These are phyloP conservation scores for Niveomyces coronatus DNA, from an alignment of 2,329 filamentous ascomycete genomes.

Conservation along the genomic window DNA sequence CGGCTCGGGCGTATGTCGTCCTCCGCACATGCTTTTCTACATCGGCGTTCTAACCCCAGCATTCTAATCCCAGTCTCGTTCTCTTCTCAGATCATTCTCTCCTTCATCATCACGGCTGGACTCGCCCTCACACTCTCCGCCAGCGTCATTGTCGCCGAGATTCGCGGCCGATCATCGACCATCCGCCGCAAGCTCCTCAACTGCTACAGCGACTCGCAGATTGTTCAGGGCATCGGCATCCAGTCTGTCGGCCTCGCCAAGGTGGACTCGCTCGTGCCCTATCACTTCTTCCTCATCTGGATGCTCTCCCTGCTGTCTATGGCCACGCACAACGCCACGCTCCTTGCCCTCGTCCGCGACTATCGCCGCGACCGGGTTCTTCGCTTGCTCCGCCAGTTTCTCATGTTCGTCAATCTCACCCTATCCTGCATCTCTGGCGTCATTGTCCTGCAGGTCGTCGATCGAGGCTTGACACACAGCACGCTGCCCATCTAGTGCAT, in stretches of 20 bases:
- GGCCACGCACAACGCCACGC: constrained; percentile 53
- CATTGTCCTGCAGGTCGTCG: constrained; percentile 45
- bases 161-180: constrained; percentile 35
- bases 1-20: constrained; percentile 38
- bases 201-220: constrained; percentile 57
- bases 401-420: constrained; percentile 56
- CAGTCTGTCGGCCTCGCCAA: constrained; percentile 53
- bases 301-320: constrained; percentile 55
- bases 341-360: constrained; percentile 55
- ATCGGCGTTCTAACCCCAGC: not conserved
- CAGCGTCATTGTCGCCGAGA: constrained; percentile 46
- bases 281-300: constrained; percentile 65
- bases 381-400: constrained; percentile 52
- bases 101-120: constrained; percentile 54
- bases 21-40: not conserved
- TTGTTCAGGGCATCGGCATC: constrained; percentile 59
- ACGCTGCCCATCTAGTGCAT: constrained; percentile 53
- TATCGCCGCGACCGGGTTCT: constrained; percentile 58
- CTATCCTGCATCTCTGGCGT: constrained; percentile 46
- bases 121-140: constrained; percentile 45
- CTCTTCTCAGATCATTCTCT: constrained; percentile 43
- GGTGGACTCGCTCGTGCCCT: constrained; percentile 47
- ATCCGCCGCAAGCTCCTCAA: constrained; percentile 54
- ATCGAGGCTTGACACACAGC: constrained; percentile 37
- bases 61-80: not conserved